Base-by-base conservation (phyloP, 208 protist species). In the Wallacemonas sp. region DNA sequence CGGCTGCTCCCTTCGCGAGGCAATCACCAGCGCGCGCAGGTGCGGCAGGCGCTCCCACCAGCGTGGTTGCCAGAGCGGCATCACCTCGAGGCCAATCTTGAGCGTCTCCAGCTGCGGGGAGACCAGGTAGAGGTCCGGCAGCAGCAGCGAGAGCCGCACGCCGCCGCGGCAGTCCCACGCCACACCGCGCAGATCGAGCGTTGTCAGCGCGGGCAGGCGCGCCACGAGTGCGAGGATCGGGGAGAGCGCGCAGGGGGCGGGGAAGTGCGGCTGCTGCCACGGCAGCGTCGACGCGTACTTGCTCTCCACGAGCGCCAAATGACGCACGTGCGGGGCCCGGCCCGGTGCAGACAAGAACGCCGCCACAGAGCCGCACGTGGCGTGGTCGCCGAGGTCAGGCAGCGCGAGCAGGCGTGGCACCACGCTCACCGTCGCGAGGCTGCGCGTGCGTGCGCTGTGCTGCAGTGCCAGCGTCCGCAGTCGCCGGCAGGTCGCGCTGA, bases 151-250 rank as follows among this genome's bases (percentile, higher is more conserved):
- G 64, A 79, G 36, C 46, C 29, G 12, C 7, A 55, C 62, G 22
- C 23, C 28, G 52, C 36, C 36, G 57, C 76, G 18, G 22, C 65
- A 57, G 22, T 72, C 57, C 77, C 85, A 87, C 44, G 38, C 61
- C 29, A 93, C 87, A n/a, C 89, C 84, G 22, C 90, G 82, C 12
- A 95, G 29, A 48, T 95, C 90, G 23, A 95, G 76, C 45, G 45
- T 65, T 14, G 67, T 74, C 11, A 95, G 74, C 16, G 70, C 64
- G 0, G 82, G 77, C 64, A 91, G 52, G 8, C 72, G 61, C 18
- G 76, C 57, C 4, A 83, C 67, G 5, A 95, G 66, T 44, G 74
- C 65, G 44, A 91, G 69, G 46, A 72, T 61, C 22, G 67, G 61
- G 42, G 72, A 44, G 7, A 76, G 57, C 29, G 65, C 3, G 1